Evolutionary conservation across 768 basidiomycete species (phyloP), one percentile per base, ranked within the genome.

Genomic region (Pulveroboletus frians): DNA sequence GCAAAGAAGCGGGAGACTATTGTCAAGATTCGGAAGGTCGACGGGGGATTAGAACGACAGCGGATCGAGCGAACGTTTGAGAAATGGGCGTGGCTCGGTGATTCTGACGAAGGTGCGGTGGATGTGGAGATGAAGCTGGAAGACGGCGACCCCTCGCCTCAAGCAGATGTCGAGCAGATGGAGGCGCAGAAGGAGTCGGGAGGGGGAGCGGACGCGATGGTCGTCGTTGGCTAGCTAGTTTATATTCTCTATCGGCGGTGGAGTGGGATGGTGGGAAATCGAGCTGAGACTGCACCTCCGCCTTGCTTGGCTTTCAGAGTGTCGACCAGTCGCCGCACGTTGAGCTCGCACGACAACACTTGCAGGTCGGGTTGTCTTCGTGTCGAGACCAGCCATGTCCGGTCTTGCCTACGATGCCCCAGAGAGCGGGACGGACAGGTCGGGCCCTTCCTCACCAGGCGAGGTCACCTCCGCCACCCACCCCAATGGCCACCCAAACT

Each of bases 21-120:
- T 8, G 64, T 83, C 17, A 84, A 79, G 64, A 73, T 83, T 51
- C 76, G 85, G 52, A 75, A 71, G 63, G 79, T 77, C 9, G 68
- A 57, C 36, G 69, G 71, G 26, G 80, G 83, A 18, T 37, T 88
- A 36, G 88, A 89, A 61, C 72, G 87, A 54, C 87, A 90, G 55
- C 76, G 79, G 42, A 77, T 88, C 54, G 83, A 85, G 59, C 77
- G 88, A 50, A 69, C 73, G 21, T 67, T 83, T 37, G 88, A 90
- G 67, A 74, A 75, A 43, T 89, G 85, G 85, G 71, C 61, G 15
- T 88, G 85, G 85, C 47, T 63, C 18, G 51, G 50, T 6, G 39
- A 37, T 41, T 35, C 52, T 17, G 47, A 40, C 21, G 47, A 46
- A 13, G 32, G 20, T 10, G 42, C 38, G 52, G 41, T 10, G 38